Evolutionary conservation across 306 rosid genomes (phyloP), one percentile per base, ranked within the genome.

Genomic region (Cucurbita argyrosperma): DNA sequence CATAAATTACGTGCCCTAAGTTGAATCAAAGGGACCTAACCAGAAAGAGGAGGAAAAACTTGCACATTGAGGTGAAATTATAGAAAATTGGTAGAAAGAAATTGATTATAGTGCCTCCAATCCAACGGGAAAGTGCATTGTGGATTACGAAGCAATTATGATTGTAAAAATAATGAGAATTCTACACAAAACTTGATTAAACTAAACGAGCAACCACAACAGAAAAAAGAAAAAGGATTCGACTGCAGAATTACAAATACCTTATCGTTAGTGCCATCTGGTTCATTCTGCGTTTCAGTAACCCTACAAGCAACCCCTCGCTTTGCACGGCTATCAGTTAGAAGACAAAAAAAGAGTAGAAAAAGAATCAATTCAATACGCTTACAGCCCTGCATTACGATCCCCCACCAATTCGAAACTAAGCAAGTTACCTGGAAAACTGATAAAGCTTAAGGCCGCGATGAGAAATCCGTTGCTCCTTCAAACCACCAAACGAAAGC

Each of bases 251-350:
- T 8, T 40, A 55, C 58, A 74, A 62, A 50, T 85, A 91, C 99
- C 99, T 87, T 79, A 43, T 89, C 90, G 70, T 84, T 77, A 79
- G 81, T 78, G 78, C 77, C 71, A 59, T 83, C 91, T 12, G 92
- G 88, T 26, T 87, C 88, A 6, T 68, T 53, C 56, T 83, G 82
- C 19, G 91, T 80, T 74, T 87, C 96, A 62, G 83, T 84, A 77
- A 75, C 82, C 77, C 89, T 79, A 80, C 99, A 90, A 59, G 79
- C 75, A 78, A 86, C 78, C 77, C 74, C 80, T 78, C 89, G 83
- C 75, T 79, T 82, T 77, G 83, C 59, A 70, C 72, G 46, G 37
- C 74, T 70, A 70, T 9, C 74, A 51, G 10, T 49, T 47, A 23
- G 55, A 67, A 19, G 16, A 30, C 12, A 49, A 69, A 10, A 69